Conservation (phyloP, 108 stramenopile species). For the Mediolabrus comicus region DNA sequence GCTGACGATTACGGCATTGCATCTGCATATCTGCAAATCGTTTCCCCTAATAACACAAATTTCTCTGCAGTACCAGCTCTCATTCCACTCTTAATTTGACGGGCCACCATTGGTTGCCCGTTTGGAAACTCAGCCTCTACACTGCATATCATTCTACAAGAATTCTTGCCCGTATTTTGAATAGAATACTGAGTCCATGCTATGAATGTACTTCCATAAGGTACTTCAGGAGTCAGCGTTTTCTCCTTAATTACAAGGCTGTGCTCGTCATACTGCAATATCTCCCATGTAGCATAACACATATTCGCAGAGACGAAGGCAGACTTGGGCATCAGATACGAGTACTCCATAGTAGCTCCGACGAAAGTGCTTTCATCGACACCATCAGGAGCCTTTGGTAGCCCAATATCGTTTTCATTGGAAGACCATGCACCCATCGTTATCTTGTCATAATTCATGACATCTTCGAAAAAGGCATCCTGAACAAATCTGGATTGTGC, state of each 20-base stretch:
- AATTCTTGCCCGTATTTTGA: constrained; percentile 68
- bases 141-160: constrained; percentile 65
- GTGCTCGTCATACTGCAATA: constrained; percentile 69
- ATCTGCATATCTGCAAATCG: constrained; percentile 69
- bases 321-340: constrained; percentile 78
- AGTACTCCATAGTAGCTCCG: constrained; percentile 46
- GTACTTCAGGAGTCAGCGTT: constrained; percentile 76
- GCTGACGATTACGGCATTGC: constrained; percentile 50
- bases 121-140: constrained; percentile 84
- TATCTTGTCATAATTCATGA: constrained; percentile 72
- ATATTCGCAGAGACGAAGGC: constrained; percentile 80
- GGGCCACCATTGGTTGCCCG: constrained; percentile 70
- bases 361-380: constrained; percentile 51
- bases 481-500: constrained; percentile 54
- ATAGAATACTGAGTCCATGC: constrained; percentile 77
- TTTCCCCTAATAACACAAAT: constrained; percentile 68
- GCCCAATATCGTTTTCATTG: constrained; percentile 59
- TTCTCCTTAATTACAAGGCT: constrained; percentile 71
- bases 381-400: constrained; percentile 48
- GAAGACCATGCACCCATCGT: constrained; percentile 57
- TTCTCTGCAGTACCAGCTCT: constrained; percentile 67
- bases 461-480: constrained; percentile 57
- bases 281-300: constrained; percentile 58
- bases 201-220: constrained; percentile 71
- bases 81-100: constrained; percentile 85